Evolutionary conservation across 345 rosid genomes (phyloP).

Genomic region (Euphorbia lathyris): DNA sequence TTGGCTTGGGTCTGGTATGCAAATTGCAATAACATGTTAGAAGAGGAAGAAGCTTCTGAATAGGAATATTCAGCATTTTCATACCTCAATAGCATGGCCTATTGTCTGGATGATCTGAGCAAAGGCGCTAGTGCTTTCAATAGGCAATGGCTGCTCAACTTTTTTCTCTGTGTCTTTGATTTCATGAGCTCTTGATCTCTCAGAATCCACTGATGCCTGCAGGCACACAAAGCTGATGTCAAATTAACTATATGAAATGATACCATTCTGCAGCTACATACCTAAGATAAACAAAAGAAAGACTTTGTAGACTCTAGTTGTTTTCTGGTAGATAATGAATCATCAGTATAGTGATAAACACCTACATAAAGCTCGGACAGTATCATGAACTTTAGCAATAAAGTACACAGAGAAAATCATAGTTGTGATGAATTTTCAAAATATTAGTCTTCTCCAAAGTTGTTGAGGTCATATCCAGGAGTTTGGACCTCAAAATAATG

Average conservation of each 20-base stretch:
- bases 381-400: too few species aligned
- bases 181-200: constrained; percentile 60
- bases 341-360: too few species aligned
- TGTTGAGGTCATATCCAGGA: too few species aligned
- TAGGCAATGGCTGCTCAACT: constrained; percentile 64
- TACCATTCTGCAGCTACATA: too few species aligned
- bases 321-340: too few species aligned
- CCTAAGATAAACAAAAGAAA: not conserved
- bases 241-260: constrained; percentile 15
- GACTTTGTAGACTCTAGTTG: too few species aligned
- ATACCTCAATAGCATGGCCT: constrained; percentile 89
- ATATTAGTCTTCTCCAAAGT: not conserved
- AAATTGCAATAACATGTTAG: constrained; percentile 27
- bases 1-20: constrained; percentile 72
- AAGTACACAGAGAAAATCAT: too few species aligned
- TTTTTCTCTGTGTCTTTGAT: constrained; percentile 73
- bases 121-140: constrained; percentile 82
- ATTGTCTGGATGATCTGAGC: constrained; percentile 91
- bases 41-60: not conserved
- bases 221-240: constrained; percentile 6
- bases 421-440: too few species aligned
- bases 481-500: too few species aligned
- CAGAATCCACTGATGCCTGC: constrained; percentile 60
- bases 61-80: constrained; percentile 16
- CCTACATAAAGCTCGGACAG: too few species aligned